These are phyloP conservation scores for Suillus lakei DNA, from an alignment of 768 basidiomycete genomes.

Conservation along the genomic window DNA sequence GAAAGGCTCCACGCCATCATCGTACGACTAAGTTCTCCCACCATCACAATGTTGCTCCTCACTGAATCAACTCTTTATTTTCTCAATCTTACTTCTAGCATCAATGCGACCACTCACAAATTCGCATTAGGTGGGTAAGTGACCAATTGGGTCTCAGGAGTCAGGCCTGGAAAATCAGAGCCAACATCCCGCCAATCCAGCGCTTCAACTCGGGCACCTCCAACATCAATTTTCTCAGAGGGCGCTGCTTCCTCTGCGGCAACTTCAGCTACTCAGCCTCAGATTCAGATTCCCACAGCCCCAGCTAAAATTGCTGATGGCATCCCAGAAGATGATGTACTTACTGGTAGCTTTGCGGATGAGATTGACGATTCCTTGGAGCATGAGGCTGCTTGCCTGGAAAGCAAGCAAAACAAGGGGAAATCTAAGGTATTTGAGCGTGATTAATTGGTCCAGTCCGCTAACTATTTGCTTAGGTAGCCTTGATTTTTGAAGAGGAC, in stretches of 20 bases:
- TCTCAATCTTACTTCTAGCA: conserved; percentile 5
- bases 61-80: conserved; percentile 9
- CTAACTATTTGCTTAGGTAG: too few relatives aligned
- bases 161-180: background rate
- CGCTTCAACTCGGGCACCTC: background rate
- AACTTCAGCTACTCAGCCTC: background rate
- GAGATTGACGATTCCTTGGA: background rate
- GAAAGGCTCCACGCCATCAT: background rate
- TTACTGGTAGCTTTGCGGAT: background rate
- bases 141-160: background rate
- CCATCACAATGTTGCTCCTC: conserved; percentile 6
- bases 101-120: background rate
- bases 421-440: background rate
- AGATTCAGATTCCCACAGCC: too few relatives aligned
- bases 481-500: too few relatives aligned
- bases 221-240: background rate
- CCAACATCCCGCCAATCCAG: background rate
- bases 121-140: background rate
- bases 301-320: background rate
- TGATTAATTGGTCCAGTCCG: too few relatives aligned
- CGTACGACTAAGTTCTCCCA: background rate
- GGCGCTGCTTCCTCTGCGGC: background rate
- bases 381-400: background rate
- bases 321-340: too few relatives aligned
- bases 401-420: background rate